Evolutionary conservation across 306 rosid species (phyloP), one percentile per base, ranked within the genome.

Genomic region (Dryas octopetala): DNA sequence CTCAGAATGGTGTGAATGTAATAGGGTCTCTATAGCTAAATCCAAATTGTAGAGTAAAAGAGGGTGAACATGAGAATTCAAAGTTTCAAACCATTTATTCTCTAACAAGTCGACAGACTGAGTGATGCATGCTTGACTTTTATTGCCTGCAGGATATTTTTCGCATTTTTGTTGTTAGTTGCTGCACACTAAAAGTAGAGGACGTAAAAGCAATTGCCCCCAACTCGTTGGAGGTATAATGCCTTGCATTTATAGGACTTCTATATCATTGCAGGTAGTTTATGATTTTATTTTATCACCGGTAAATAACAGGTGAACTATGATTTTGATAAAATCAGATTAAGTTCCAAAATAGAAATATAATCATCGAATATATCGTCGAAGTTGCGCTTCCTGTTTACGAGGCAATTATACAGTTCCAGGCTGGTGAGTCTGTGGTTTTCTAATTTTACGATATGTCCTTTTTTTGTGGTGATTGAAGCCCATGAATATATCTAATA

Each of bases 321-420:
- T 77, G 17, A 32, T 58, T 79, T 71, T 88, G 71, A 68, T 68
- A 50, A 75, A 65, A 80, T 81, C 93, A 96, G 99, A 90, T 96
- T 77, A 92, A 89, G 89, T 96, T 96, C 87, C 99, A 92, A 45
- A 98, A 98, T 92, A 96, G 92, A 83, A 98, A 96, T 88, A 92
- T 98, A 67, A 96, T 96, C 85, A 91, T 92, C 73, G 99, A 96
- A 81, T 92, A 92, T 76, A 86, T 84, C 1, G 98, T 92, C 70
- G 96, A 89, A 80, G 98, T 96, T 62, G 98, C 92, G 85, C 90
- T 83, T 78, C 92, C 96, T 80, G 99, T 96, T 80, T 96, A 88
- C 85, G 85, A 88, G 78, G 98, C 97, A 79, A 92, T 96, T 74
- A 85, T 83, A 40, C 89, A 84, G 89, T 92, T 96, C 70, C 99